Evolutionary conservation across 352 stramenopile species (phyloP), one percentile per base, ranked within the genome.

Genomic region (Phytophthora quininea): DNA sequence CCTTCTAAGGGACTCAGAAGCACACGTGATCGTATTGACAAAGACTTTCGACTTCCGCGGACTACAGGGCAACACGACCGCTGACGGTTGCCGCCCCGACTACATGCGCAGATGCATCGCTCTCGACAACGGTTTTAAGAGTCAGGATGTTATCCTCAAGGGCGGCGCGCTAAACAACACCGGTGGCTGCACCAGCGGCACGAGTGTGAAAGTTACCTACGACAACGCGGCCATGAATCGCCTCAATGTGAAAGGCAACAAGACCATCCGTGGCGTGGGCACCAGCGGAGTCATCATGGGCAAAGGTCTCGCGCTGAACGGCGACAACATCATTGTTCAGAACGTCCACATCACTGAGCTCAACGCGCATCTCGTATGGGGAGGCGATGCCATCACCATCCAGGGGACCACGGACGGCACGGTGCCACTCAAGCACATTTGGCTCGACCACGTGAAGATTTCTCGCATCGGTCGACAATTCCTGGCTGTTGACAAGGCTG

Each of bases 301-400:
- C 65, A 84, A 84, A 47, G 76, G 76, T 2, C 24, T 82, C 10
- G 67, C 49, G 45, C 54, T 83, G 29, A 61, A 54, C 11, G 74
- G 75, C 35, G 30, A 76, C 53, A 86, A 83, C 54, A 73, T 86
- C 38, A 86, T 86, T 19, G 32, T 86, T 15, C 75, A 86, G 49
- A 83, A 86, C 52, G 59, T 86, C 48, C 67, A 86, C 64, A 80
- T 86, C 58, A 83, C 72, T 6, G 67, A 86, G 60, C 55, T 86
- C 15, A 86, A 84, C 73, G 75, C 54, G 11, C 75, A 84, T 46
- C 32, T 80, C 1, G 71, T 86, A 30, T 77, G 69, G 69, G 69
- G 69, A 4, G 69, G 69, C 3, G 69, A 77, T 12, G 69, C 64
- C 46, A 77, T 77, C 30, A 69, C 67, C 53, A 58, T 75, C 12